A percentile compares a stretch with the other conserved stretches of the same genome.
These are phyloP conservation scores for Biscutella laevigata DNA, from an alignment of 441 rosid genomes.

Conservation along the genomic window DNA sequence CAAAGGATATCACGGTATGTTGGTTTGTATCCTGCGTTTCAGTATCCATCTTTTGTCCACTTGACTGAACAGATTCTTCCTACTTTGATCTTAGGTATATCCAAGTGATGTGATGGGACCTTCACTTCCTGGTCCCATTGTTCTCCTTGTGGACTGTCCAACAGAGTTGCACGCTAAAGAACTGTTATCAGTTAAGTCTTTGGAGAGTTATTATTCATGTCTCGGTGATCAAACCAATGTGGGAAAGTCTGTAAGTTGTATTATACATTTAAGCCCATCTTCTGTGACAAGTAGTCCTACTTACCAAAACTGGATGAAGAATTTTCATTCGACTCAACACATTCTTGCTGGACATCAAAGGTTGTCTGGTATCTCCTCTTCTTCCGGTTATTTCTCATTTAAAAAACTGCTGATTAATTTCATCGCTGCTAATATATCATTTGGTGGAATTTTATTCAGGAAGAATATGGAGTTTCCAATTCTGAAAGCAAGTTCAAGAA, in stretches of 20 bases:
- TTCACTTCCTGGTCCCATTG: slow-evolving; percentile 78
- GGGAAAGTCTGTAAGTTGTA: slow-evolving; percentile 51
- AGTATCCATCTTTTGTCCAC: too few relatives aligned
- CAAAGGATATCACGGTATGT: slow-evolving; percentile 48
- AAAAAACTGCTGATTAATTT: neutral
- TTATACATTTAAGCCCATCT: slow-evolving; percentile 78
- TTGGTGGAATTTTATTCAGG: slow-evolving; percentile 33
- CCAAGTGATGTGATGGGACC: slow-evolving; percentile 96
- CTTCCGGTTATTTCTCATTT: slow-evolving; percentile 1
- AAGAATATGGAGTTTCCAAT: slow-evolving; percentile 76
- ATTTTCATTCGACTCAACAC: slow-evolving; percentile 61
- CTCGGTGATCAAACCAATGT: slow-evolving; percentile 17
- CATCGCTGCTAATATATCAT: neutral
- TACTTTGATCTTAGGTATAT: slow-evolving; percentile 26
- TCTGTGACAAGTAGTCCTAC: slow-evolving; percentile 41
- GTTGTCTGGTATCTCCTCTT: slow-evolving; percentile 37
- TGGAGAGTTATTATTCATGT: slow-evolving; percentile 39
- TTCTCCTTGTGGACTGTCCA: slow-evolving; percentile 79
- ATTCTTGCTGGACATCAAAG: slow-evolving; percentile 80
- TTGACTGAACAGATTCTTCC: too few relatives aligned
- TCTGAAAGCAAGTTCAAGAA: slow-evolving; percentile 73
- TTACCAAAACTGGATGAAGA: slow-evolving; percentile 77
- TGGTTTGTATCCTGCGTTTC: neutral
- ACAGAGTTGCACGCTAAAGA: slow-evolving; percentile 52
- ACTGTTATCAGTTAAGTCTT: slow-evolving; percentile 39